Base-by-base conservation (phyloP, 352 stramenopile species). In the Phytopythium sindhum region DNA sequence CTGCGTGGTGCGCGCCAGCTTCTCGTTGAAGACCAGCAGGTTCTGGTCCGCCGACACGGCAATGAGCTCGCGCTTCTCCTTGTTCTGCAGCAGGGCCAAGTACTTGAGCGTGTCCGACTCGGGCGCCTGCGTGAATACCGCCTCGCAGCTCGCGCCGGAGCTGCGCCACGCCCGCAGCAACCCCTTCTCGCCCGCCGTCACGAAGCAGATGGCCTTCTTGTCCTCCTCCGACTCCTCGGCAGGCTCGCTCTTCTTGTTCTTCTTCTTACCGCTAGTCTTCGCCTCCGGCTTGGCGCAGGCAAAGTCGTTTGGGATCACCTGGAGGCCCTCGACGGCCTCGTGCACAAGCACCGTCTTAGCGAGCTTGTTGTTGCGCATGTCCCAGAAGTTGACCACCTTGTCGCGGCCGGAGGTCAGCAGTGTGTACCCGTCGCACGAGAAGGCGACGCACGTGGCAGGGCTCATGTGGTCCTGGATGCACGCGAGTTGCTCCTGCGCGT, bases 401-500 rank as follows among this genome's bases (percentile, higher is more conserved):
- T 99, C 97, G 61, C 96, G 81, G 29, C 96, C 95, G 12, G 94
- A 80, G 2, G 95, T 96, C 24, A 96, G 67, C 71, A 96, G 70
- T 29, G 86, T 96, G 73, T 92, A 92, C 12, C 87, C 87, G 69
- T 96, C 87, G 39, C 66, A 71, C 1, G 85, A 89, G 73, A 98
- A 99, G 24, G 88, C 83, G 33, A 98, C 86, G 64, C 89, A 97
- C 6, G 93, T 99, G 9, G 98, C 94, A 10, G 93, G 83, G 62
- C 89, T 98, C 70, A 99, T 90, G 82, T 99, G 97, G 75, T 98
- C 96, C 56, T 86, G 74, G 57, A 99, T 96, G 70, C 72, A 97
- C 47, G 90, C 90, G 56, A 86, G 71, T 64, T 95, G 82, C 63
- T 89, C 82, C 65, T 97, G 83, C 21, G 84, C 73, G 67, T 91